A percentile compares a stretch with the other conserved stretches of the same genome.
These are phyloP conservation scores for Kockovaella imperatae DNA, from an alignment of 768 basidiomycete species.

Conservation along the genomic window DNA sequence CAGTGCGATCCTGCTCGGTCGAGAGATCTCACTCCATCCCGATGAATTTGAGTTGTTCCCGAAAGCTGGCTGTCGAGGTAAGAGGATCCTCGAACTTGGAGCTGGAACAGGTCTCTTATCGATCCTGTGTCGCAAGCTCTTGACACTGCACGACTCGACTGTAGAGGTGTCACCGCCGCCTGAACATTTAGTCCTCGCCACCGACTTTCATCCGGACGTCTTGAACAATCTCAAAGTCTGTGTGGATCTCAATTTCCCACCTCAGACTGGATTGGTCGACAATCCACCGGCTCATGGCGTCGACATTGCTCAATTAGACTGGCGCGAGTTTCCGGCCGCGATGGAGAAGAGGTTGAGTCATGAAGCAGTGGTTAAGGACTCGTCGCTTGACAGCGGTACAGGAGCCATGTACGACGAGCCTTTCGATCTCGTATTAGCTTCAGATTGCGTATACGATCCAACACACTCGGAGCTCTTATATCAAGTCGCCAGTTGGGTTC, in stretches of 20 bases:
- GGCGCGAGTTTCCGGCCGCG: constrained; percentile 35
- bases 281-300: constrained; percentile 6
- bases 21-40: constrained; percentile 33
- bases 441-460: constrained; percentile 44
- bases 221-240: constrained; percentile 41
- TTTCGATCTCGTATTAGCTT: constrained; percentile 41
- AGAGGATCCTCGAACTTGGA: constrained; percentile 40
- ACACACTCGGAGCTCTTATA: constrained; percentile 41
- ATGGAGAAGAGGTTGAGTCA: constrained; percentile 4
- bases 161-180: not conserved
- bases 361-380: constrained; percentile 3
- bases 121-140: constrained; percentile 38
- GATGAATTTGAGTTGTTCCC: constrained; percentile 23
- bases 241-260: constrained; percentile 40
- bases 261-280: not conserved
- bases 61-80: not conserved
- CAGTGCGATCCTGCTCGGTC: constrained; percentile 38
- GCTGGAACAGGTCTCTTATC: constrained; percentile 42
- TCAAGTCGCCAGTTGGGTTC: constrained; percentile 32
- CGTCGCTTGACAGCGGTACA: constrained; percentile 7
- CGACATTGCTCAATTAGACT: constrained; percentile 39
- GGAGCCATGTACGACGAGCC: constrained; percentile 12
- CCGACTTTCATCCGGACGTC: constrained; percentile 38
- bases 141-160: constrained; percentile 17
- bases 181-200: constrained; percentile 28